Percentiles rank a stretch among this genome's conserved stretches.
These are phyloP conservation scores for Populus deltoides DNA, from an alignment of 345 rosid species.

Conservation along the genomic window DNA sequence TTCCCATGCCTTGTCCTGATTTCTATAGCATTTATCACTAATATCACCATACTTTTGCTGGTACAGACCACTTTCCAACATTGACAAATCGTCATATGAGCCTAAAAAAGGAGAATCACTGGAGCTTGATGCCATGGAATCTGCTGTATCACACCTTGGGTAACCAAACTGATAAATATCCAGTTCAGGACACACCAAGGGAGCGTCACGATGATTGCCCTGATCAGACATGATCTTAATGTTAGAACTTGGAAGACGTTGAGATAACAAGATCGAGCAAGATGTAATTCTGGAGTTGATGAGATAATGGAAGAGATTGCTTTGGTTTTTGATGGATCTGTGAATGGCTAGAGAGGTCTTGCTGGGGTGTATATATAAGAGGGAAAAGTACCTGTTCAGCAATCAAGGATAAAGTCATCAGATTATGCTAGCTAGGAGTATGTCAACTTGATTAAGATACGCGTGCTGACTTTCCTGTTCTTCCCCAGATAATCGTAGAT, in stretches of 20 bases:
- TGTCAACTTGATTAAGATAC: neutral
- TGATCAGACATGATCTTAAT: neutral
- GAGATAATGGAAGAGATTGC: neutral
- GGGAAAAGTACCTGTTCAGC: neutral
- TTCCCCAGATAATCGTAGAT: neutral
- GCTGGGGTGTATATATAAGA: neutral
- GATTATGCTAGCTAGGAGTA: neutral
- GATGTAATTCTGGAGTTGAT: neutral
- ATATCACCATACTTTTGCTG: neutral
- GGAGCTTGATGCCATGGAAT: neutral
- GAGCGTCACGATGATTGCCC: neutral
- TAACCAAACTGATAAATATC: neutral
- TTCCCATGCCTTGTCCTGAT: constrained; percentile 1
- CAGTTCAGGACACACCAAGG: neutral
- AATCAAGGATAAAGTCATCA: neutral
- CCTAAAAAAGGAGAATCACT: neutral
- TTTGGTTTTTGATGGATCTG: neutral
- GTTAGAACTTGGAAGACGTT: neutral
- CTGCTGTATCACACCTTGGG: neutral
- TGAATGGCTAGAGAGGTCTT: neutral
- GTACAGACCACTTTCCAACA: constrained; percentile 8
- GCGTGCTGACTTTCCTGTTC: neutral
- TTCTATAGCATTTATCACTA: neutral
- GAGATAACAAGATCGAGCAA: neutral
- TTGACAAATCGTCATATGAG: neutral